Conservation (phyloP, 257 asterid genomes). For the Gentiana straminea region DNA sequence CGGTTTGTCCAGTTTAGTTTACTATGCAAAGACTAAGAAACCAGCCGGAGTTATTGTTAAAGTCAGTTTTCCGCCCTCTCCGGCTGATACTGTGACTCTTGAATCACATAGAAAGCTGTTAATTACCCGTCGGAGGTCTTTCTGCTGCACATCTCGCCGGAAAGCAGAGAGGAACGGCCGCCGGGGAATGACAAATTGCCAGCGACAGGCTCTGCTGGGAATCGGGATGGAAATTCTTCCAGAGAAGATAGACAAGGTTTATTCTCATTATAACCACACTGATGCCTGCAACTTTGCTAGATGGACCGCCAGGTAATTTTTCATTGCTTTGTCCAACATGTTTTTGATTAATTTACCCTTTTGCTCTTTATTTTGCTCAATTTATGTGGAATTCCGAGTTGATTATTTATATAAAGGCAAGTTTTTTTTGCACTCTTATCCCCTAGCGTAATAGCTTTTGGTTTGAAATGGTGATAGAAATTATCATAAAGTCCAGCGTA, state of each 20-base stretch:
- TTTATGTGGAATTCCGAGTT: neutral
- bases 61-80: too few relatives aligned
- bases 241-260: constrained; percentile 18
- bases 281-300: constrained; percentile 55
- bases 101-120: too few relatives aligned
- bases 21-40: too few relatives aligned
- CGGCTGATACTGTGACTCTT: too few relatives aligned
- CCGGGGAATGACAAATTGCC: constrained; percentile 11
- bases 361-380: neutral
- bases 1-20: too few relatives aligned
- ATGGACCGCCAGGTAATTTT: constrained; percentile 56
- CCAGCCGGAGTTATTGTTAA: too few relatives aligned
- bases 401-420: neutral
- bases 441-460: neutral
- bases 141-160: neutral
- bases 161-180: neutral
- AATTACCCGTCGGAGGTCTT: too few relatives aligned
- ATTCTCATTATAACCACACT: constrained; percentile 51
- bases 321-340: neutral
- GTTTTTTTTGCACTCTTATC: too few relatives aligned
- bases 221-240: constrained; percentile 38
- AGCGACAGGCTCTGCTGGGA: constrained; percentile 30
- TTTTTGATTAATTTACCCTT: too few relatives aligned
- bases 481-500: neutral
- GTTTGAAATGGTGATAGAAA: neutral